Percentiles rank a stretch among this genome's conserved stretches.
Conservation (phyloP, 2,329 filamentous ascomycete species). For the Chrysoporthe cubensis region DNA sequence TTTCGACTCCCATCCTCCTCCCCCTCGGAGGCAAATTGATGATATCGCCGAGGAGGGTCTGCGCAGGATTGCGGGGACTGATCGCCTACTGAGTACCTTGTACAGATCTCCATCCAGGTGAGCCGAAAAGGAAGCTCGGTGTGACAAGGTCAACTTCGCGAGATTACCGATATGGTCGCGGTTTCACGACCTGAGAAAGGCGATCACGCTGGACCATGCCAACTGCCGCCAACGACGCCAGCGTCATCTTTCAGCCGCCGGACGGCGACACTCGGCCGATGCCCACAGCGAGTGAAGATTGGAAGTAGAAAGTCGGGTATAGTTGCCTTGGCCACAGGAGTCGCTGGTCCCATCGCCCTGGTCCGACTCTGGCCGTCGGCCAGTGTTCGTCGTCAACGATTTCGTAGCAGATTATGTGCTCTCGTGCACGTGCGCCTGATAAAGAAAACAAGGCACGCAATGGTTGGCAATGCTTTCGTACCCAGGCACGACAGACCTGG, state of each 20-base stretch:
- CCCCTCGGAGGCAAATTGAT: not conserved
- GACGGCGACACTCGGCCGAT: not conserved
- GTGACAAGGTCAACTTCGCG: not conserved
- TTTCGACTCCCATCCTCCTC: not conserved
- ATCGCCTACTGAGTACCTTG: not conserved
- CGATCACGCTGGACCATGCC: not conserved
- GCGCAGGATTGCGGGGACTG: not conserved
- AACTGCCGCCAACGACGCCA: not conserved
- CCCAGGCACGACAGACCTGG: not conserved
- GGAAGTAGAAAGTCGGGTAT: not conserved
- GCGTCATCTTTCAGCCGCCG: not conserved
- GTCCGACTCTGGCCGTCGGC: not conserved
- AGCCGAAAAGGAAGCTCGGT: slow-evolving; percentile 3
- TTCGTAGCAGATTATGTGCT: slow-evolving; percentile 3
- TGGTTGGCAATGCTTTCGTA: not conserved
- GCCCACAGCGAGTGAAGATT: not conserved
- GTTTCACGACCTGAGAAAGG: not conserved
- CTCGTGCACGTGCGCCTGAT: not conserved
- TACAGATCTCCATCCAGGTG: not conserved
- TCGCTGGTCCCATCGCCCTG: not conserved
- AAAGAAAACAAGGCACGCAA: not conserved
- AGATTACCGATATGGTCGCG: not conserved
- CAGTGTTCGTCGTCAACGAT: not conserved
- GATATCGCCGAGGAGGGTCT: not conserved
- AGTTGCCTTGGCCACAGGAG: not conserved